Base-by-base conservation (phyloP, 768 basidiomycete genomes). In the Amanita jacksonii region DNA sequence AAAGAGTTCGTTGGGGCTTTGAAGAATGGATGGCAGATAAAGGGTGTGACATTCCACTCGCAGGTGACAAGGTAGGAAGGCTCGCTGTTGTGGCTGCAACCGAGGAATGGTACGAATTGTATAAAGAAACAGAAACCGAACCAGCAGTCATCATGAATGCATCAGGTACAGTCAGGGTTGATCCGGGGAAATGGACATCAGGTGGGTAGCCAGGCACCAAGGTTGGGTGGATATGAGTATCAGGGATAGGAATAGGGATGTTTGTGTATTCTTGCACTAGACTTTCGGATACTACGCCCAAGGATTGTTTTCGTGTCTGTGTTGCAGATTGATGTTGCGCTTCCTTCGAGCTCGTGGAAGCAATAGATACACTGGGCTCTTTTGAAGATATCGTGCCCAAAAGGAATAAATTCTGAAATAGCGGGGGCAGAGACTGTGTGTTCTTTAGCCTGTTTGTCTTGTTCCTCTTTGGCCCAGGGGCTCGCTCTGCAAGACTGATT, bases 221-320 rank as follows among this genome's bases (percentile, higher is more conserved):
- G 48, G 53, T 49, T 46, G 38, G 55, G 45, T 34, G 61, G 34
- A 60, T 46, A 23, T 65, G 67, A 37, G 64, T 67, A 37, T 73
- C 71, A 18, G 74, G 72, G 30, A 66, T 66, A 48, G 76, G 76
- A 48, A 68, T 65, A 9, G 77, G 74, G 34, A 77, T 58, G 32
- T 65, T 59, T 5, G 68, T 68, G 12, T 62, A 53, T 45, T 70
- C 66, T 43, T 47, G 48, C 5, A 51, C 49, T 43, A 51, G 56
- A 38, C 53, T 56, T 37, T 56, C 55, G 34, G 57, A 52, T 44
- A 52, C 20, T 10, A 37, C n/a, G 15, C 35, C 23, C 18, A 24
- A 15, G 20, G 38, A 9, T 28, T 28, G 3, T 28, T 28, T 41
- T 41, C n/a, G 16, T 8, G 40, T 15, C 10, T 20, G 27, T 23